These are phyloP conservation scores for Penicillium malachiteum DNA, from an alignment of 495 filamentous ascomycete genomes.

Conservation along the genomic window DNA sequence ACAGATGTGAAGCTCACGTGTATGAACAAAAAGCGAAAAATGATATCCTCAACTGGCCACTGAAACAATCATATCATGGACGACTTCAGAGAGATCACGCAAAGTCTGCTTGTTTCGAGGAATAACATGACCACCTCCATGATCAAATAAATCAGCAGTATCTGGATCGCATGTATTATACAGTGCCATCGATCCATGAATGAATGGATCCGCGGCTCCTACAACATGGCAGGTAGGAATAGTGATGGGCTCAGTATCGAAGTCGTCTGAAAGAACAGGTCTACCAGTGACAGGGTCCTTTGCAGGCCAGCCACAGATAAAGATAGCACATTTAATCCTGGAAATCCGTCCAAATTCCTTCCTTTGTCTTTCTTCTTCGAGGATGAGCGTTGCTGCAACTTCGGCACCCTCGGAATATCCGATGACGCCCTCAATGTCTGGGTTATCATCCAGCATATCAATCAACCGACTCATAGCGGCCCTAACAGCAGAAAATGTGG, in stretches of 20 bases:
- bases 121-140: slow-evolving; percentile 55
- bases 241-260: slow-evolving; percentile 39
- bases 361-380: slow-evolving; percentile 45
- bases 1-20: too few relatives aligned
- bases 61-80: slow-evolving; percentile 17
- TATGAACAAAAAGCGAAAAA: too few relatives aligned
- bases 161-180: slow-evolving; percentile 54
- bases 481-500: slow-evolving; percentile 9
- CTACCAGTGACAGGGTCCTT: slow-evolving; percentile 44
- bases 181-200: slow-evolving; percentile 50
- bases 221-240: slow-evolving; percentile 59
- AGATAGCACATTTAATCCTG: slow-evolving; percentile 55
- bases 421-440: slow-evolving; percentile 41
- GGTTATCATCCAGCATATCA: slow-evolving; percentile 32
- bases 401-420: slow-evolving; percentile 64
- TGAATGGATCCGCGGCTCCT: slow-evolving; percentile 55
- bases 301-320: slow-evolving; percentile 56
- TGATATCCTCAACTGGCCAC: background rate
- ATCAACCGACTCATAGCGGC: slow-evolving; percentile 17
- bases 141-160: slow-evolving; percentile 52
- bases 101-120: slow-evolving; percentile 50
- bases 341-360: slow-evolving; percentile 35
- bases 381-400: slow-evolving; percentile 53
- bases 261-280: slow-evolving; percentile 46
- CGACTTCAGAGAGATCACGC: slow-evolving; percentile 25